These are phyloP conservation scores for Colletotrichum tamarilloi DNA, from an alignment of 2,329 filamentous ascomycete genomes.

Conservation along the genomic window DNA sequence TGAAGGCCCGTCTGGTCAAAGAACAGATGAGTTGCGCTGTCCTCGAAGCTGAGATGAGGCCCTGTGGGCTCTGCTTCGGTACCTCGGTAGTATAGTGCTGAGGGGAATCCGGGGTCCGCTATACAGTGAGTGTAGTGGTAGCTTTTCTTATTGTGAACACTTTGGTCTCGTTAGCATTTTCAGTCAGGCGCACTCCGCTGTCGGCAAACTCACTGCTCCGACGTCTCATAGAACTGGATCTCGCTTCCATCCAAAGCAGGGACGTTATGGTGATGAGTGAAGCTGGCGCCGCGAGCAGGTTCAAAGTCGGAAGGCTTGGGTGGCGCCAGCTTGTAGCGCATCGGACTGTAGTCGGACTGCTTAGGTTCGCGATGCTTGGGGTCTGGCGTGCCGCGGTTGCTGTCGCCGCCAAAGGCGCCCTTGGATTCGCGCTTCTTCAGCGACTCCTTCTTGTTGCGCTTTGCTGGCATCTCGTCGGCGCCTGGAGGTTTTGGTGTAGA, in stretches of 20 bases:
- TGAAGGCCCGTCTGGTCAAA: conserved; percentile 81
- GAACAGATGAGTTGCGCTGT: conserved; percentile 86
- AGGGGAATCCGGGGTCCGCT: conserved; percentile 86
- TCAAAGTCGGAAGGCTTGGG: conserved; percentile 73
- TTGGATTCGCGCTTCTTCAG: conserved; percentile 77
- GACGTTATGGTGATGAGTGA: conserved; percentile 67
- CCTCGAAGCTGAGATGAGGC: conserved; percentile 91
- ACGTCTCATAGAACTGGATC: conserved; percentile 71
- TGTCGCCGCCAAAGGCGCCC: conserved; percentile 57
- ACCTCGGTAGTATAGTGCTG: conserved; percentile 88
- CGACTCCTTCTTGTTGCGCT: conserved; percentile 72
- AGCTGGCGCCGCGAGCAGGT: conserved; percentile 65
- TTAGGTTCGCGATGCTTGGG: conserved; percentile 54
- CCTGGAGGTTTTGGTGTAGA: conserved; percentile 45
- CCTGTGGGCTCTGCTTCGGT: conserved; percentile 88
- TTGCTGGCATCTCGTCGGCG: conserved; percentile 47
- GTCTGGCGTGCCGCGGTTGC: conserved; percentile 67
- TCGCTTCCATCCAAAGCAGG: conserved; percentile 59
- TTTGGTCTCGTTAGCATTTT: conserved; percentile 39
- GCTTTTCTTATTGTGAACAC: conserved; percentile 74
- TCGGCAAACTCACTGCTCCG: conserved; percentile 68
- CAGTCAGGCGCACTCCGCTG: background rate
- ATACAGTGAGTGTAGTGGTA: conserved; percentile 94
- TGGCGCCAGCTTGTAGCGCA: conserved; percentile 73
- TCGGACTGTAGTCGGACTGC: conserved; percentile 60